Conservation (phyloP, 345 rosid species). For the Dimocarpus longan region DNA sequence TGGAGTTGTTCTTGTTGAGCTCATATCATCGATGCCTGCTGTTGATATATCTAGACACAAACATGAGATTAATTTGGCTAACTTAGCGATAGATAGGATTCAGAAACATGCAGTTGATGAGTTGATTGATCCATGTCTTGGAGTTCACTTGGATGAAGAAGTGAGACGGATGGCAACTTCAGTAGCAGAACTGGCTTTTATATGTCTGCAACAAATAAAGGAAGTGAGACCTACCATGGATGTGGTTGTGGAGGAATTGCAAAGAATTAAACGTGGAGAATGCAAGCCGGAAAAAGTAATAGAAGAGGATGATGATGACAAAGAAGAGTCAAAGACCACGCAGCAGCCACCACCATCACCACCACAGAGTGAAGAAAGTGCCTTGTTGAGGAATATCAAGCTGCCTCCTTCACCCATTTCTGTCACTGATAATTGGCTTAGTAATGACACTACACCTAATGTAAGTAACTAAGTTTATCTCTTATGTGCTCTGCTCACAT, state of each 20-base stretch:
- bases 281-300: slow-evolving; percentile 16
- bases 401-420: slow-evolving; percentile 56
- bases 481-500: background rate
- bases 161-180: too few relatives aligned
- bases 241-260: slow-evolving; percentile 45
- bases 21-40: too few relatives aligned
- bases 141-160: too few relatives aligned
- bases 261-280: slow-evolving; percentile 36
- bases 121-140: too few relatives aligned
- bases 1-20: too few relatives aligned
- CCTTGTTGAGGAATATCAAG: slow-evolving; percentile 33
- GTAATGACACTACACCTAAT: slow-evolving; percentile 44
- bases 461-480: slow-evolving; percentile 27
- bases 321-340: slow-evolving; percentile 11
- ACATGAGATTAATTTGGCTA: too few relatives aligned
- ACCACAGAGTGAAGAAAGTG: slow-evolving; percentile 34
- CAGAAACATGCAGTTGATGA: too few relatives aligned
- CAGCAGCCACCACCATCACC: slow-evolving; percentile 38
- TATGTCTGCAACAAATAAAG: slow-evolving; percentile 59
- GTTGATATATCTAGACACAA: too few relatives aligned
- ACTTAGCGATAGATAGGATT: too few relatives aligned
- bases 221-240: slow-evolving; percentile 58
- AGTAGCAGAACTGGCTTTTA: slow-evolving; percentile 53
- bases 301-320: background rate
- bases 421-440: slow-evolving; percentile 58